Base-by-base conservation (phyloP, 2,329 filamentous ascomycete species). In the Aspergillus piperis region DNA sequence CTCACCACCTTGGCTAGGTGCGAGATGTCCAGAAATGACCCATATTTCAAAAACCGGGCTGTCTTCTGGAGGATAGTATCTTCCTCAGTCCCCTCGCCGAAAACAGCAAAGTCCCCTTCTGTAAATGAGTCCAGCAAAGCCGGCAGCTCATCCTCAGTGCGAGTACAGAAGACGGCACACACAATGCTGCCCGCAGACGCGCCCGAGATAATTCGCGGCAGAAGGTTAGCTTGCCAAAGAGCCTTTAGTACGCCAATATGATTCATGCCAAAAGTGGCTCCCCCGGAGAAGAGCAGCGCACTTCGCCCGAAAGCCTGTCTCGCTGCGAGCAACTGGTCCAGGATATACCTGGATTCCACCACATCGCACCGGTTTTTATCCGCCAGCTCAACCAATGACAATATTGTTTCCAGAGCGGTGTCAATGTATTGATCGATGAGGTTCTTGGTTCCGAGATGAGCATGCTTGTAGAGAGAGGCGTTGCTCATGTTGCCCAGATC, bases 141-240 rank as follows among this genome's bases (percentile, higher is more conserved):
- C 0, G 90, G 89, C 3, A 96, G 86, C 75, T 96, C 90, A 51
- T 90, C 88, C 65, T 96, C 90, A 0, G 88, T 90, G 57, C 87
- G 86, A 2, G 88, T 88, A 73, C 92, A 95, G 60, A 95, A 81
- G 1, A 96, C 89, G 1, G 91, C 86, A 62, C 88, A 91, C 13
- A 96, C 90, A 48, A 96, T 96, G 67, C 91, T 93, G 17, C 92
- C 92, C 1, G 92, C 92, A 27, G 92, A 96, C 5, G 92, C 90
- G 2, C 92, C 92, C 0, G 91, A 96, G 54, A 96, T 91, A 72
- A 96, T 93, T 50, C 91, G 88, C 3, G 92, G 92, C 2, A 96
- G 82, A 11, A 96, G 81, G 7, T 86, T 84, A 3, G 86, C 83
- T 70, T 95, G 87, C 73, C 88, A 92, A 2, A 96, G 81, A 3